Percentiles rank a stretch among this genome's conserved stretches.
Evolutionary conservation across 768 basidiomycete species (phyloP).

Genomic region (Chalciporus chontae): DNA sequence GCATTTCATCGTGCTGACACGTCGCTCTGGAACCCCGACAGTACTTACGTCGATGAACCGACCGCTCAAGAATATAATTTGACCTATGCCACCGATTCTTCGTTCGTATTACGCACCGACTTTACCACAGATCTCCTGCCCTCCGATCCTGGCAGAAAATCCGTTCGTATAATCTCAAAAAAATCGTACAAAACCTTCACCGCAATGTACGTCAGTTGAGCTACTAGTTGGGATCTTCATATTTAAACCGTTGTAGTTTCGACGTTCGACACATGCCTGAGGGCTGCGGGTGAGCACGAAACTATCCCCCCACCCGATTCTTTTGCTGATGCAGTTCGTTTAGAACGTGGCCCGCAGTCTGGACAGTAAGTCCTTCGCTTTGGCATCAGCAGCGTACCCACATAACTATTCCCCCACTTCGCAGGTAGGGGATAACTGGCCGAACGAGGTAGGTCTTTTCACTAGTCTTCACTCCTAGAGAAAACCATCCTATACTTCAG

Average conservation of each 20-base stretch:
- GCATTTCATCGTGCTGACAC: not conserved
- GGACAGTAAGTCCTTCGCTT: slow-evolving; percentile 12
- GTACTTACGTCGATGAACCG: slow-evolving; percentile 25
- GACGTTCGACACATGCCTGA: slow-evolving; percentile 31
- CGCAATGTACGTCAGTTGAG: slow-evolving; percentile 13
- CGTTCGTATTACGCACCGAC: slow-evolving; percentile 32
- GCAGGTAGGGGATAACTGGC: slow-evolving; percentile 20
- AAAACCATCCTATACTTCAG: slow-evolving; percentile 2
- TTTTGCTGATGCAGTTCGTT: not conserved
- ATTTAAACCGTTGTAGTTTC: slow-evolving; percentile 13
- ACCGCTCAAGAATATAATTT: slow-evolving; percentile 28
- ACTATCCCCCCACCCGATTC: not conserved
- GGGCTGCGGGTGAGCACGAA: slow-evolving; percentile 27
- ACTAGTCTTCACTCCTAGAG: not conserved
- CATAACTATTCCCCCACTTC: not conserved
- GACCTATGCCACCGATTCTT: slow-evolving; percentile 24
- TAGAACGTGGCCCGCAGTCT: slow-evolving; percentile 28
- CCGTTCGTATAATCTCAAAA: slow-evolving; percentile 27
- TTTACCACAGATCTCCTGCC: slow-evolving; percentile 20
- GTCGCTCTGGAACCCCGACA: slow-evolving; percentile 2
- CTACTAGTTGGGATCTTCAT: not conserved
- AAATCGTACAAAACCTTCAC: slow-evolving; percentile 16
- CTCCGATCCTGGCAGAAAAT: slow-evolving; percentile 26
- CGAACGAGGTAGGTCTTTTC: slow-evolving; percentile 6
- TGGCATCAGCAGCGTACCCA: not conserved